Percentiles rank a stretch among this genome's conserved stretches.
Evolutionary conservation across 768 basidiomycete species (phyloP).

Genomic region (Hemileccinum impolitum): DNA sequence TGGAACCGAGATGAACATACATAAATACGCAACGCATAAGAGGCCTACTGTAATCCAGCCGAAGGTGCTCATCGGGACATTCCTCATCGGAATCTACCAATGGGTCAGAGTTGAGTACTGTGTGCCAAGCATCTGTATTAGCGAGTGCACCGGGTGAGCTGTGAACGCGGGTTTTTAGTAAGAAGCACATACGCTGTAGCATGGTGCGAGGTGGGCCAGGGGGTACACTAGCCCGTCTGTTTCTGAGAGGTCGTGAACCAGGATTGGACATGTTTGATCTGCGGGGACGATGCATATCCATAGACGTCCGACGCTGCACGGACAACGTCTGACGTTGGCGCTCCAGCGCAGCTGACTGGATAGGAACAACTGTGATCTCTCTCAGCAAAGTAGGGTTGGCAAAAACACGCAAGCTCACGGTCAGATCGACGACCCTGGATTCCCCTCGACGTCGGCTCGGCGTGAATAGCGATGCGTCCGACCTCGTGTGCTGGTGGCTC

Average conservation of each 20-base stretch:
- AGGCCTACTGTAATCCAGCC: slow-evolving; percentile 61
- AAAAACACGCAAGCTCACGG: slow-evolving; percentile 17
- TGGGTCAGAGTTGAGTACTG: slow-evolving; percentile 64
- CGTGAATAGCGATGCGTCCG: slow-evolving; percentile 9
- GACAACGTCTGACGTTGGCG: slow-evolving; percentile 22
- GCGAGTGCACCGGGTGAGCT: slow-evolving; percentile 6
- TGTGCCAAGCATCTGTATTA: slow-evolving; percentile 67
- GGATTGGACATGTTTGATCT: slow-evolving; percentile 19
- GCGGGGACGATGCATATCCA: slow-evolving; percentile 25
- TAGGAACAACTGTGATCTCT: slow-evolving; percentile 13
- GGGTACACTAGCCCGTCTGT: slow-evolving; percentile 24
- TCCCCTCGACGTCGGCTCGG: slow-evolving; percentile 15
- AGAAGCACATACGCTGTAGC: slow-evolving; percentile 57
- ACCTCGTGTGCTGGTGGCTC: slow-evolving; percentile 12
- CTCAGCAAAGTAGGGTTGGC: slow-evolving; percentile 8
- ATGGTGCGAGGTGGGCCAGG: slow-evolving; percentile 45
- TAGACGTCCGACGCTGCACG: slow-evolving; percentile 25
- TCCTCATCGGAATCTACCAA: slow-evolving; percentile 75
- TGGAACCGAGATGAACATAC: slow-evolving; percentile 24
- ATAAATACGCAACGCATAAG: background rate
- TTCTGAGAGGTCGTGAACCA: slow-evolving; percentile 23
- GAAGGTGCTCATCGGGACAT: slow-evolving; percentile 57
- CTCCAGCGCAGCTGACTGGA: slow-evolving; percentile 22
- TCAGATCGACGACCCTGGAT: slow-evolving; percentile 28
- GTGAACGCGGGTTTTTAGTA: background rate